Evolutionary conservation across 805 yeast species (phyloP), one percentile per base, ranked within the genome.

Genomic region (Schwanniomyces yamadae): DNA sequence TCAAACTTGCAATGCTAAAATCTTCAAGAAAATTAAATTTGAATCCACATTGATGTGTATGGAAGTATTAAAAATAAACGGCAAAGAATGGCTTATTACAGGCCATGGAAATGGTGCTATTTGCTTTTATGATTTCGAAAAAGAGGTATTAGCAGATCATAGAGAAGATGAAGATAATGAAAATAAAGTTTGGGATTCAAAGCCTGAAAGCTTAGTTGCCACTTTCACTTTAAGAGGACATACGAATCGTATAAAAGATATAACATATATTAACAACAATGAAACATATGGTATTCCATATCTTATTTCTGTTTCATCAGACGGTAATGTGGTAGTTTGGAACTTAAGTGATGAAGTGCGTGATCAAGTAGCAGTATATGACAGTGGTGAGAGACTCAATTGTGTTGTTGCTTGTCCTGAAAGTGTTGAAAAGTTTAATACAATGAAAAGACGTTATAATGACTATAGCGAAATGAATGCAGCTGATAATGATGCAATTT

Each of bases 311-410:
- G 86, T 89, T 9, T 86, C 96, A 0, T 86, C 97, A 0, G 98
- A 91, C 59, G 98, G 98, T 17, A 84, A 78, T 51, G 82, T 91
- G 34, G 95, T 93, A 6, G 84, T 91, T 3, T 91, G 97, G 96
- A 84, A 90, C 55, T 45, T 69, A 13, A 28, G 47, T 2, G 63
- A 82, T 54, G 55, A 63, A 1, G 51, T 66, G 2, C 72, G 74
- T 49, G 95, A 86, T 50, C 95, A 89, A 58, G 75, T 89, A 16
- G 97, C 96, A 0, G 93, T 88, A 3, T 91, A 89, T 57, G 87
- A 82, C 45, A 76, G 91, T 14, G 95, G 95, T 9, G 98, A 93
- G 62, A 74, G 99, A 52, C 73, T 93, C 44, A 91, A 87, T 58
- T 91, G 96, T 63, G 80, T 89, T 15, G 75, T 82, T 10, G 73